Percentiles rank a stretch among this genome's conserved stretches.
phyloP scores from a whole-genome alignment of 495 filamentous ascomycete species.

The Trichoderma virens region DNA sequence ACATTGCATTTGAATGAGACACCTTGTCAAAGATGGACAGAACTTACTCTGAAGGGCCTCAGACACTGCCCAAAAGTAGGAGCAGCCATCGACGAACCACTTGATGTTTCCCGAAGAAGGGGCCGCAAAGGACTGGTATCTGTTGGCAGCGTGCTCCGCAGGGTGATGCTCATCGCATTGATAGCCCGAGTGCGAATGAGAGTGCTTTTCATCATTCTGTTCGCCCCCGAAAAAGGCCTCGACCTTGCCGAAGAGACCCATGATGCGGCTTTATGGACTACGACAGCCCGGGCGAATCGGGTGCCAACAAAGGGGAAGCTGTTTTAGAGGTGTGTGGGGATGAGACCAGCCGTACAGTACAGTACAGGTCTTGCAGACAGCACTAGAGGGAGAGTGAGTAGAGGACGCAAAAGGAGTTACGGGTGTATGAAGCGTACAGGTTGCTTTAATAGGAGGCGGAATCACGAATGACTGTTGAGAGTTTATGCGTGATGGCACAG shows the following conservation, averaged over 20 bases:
- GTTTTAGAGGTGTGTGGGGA: not conserved
- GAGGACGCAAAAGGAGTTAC: not conserved
- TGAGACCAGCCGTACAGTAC: not conserved
- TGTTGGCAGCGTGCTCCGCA: slow-evolving; percentile 43
- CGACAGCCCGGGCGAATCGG: not conserved
- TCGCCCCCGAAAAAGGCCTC: slow-evolving; percentile 27
- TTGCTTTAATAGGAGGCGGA: not conserved
- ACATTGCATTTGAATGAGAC: no score
- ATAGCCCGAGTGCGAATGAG: slow-evolving; percentile 31
- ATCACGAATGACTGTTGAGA: not conserved
- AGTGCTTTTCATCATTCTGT: slow-evolving; percentile 27
- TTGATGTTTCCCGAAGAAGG: slow-evolving; percentile 85
- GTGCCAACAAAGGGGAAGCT: not conserved
- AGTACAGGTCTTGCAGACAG: no score
- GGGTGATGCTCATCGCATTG: slow-evolving; percentile 24
- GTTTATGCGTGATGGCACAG: not conserved
- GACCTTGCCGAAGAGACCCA: slow-evolving; percentile 28
- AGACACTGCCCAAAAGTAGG: slow-evolving; percentile 87
- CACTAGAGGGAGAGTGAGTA: not conserved
- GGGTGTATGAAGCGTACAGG: not conserved
- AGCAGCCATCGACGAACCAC: slow-evolving; percentile 91
- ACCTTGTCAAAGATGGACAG: not conserved
- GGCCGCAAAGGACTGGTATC: slow-evolving; percentile 79
- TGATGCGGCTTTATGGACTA: slow-evolving; percentile 13
- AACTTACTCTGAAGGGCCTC: slow-evolving; percentile 57